A percentile compares a stretch with the other conserved stretches of the same genome.
phyloP scores from a whole-genome alignment of 208 protist species.

The Naegleria fowleri region DNA sequence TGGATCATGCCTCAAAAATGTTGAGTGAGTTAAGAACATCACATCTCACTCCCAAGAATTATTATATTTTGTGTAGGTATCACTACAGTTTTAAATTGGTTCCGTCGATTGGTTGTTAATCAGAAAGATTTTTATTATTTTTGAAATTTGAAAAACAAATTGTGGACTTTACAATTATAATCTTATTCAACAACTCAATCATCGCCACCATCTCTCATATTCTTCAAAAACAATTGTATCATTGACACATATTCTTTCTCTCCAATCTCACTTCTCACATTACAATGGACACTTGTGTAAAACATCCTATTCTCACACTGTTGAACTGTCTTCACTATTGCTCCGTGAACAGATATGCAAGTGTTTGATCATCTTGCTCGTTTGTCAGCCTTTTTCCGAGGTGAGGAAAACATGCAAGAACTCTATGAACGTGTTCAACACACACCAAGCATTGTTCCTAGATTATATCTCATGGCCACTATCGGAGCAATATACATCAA shows the following conservation, averaged over 20 bases:
- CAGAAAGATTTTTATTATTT: not conserved
- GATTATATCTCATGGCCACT: constrained; percentile 92
- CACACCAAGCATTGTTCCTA: constrained; percentile 91
- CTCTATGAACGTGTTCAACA: constrained; percentile 80
- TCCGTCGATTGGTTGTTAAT: not conserved
- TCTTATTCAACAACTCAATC: not conserved
- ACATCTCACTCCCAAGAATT: constrained; percentile 88
- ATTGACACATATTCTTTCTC: not conserved
- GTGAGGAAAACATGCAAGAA: constrained; percentile 55
- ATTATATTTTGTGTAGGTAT: constrained; percentile 89
- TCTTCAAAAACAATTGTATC: not conserved
- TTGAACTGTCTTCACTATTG: not conserved
- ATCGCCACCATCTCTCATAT: not conserved
- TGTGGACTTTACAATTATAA: not conserved
- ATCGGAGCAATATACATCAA: constrained; percentile 90
- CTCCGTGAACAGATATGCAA: constrained; percentile 59
- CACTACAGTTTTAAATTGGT: not conserved
- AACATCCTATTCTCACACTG: not conserved
- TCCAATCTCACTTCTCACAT: too few species aligned
- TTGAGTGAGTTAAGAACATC: constrained; percentile 87
- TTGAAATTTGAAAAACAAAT: not conserved
- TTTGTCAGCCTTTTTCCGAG: constrained; percentile 74
- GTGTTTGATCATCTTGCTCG: constrained; percentile 80
- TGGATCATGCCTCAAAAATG: constrained; percentile 77
- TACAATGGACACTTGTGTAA: too few species aligned